Conservation (phyloP, 306 rosid species). For the Crataegus laevigata region DNA sequence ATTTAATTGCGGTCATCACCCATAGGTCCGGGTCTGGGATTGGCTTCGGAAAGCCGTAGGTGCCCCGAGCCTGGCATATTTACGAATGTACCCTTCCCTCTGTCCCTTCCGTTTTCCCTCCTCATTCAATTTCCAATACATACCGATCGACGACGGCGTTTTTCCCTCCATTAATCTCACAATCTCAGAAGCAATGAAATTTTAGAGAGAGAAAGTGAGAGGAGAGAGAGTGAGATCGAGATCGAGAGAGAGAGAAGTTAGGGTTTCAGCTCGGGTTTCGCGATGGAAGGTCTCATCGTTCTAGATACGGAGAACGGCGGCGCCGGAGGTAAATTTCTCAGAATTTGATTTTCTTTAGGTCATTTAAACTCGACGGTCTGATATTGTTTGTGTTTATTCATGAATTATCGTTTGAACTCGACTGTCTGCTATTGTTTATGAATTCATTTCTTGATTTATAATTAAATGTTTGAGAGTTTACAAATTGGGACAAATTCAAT, state of each 20-base stretch:
- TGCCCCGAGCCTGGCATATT: not conserved
- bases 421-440: not conserved
- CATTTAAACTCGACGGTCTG: not conserved
- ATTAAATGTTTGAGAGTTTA: not conserved
- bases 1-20: not conserved
- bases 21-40: conserved; percentile 13
- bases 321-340: conserved; percentile 29
- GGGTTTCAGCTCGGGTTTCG: conserved; percentile 3
- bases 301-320: conserved; percentile 17
- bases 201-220: not conserved
- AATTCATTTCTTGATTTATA: not conserved
- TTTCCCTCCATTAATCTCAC: not conserved
- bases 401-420: not conserved
- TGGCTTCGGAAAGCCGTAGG: conserved; percentile 49
- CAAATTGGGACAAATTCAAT: not conserved
- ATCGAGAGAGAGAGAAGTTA: not conserved
- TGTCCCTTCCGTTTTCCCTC: conserved; percentile 19
- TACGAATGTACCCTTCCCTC: conserved; percentile 14
- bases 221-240: conserved; percentile 1
- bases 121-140: not conserved
- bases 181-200: not conserved
- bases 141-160: not conserved
- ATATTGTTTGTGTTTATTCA: not conserved
- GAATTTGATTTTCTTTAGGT: not conserved
- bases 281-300: conserved; percentile 43